phyloP scores from a whole-genome alignment of 2,329 filamentous ascomycete species.

The Bertia moriformis region DNA sequence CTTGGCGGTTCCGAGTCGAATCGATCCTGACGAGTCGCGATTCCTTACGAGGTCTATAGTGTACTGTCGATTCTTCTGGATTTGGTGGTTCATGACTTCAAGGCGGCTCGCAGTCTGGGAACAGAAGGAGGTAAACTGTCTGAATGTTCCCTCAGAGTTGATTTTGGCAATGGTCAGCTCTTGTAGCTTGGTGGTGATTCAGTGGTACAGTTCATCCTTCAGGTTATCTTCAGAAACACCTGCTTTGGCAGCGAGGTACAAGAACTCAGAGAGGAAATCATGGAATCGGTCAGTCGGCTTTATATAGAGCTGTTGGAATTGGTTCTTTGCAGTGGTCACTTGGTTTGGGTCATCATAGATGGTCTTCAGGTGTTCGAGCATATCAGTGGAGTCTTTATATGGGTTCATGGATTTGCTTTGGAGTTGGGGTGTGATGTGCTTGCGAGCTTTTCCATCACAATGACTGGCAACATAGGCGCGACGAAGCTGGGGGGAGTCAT shows the following conservation, averaged over 20 bases:
- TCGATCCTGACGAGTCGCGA: too few species aligned
- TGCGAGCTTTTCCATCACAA: neutral
- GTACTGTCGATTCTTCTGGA: neutral
- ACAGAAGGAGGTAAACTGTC: neutral
- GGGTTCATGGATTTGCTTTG: neutral
- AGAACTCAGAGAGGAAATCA: neutral
- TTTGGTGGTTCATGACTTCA: neutral
- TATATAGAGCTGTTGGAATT: neutral
- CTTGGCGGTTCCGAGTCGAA: too few species aligned
- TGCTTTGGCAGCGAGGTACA: neutral
- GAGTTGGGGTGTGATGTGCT: neutral
- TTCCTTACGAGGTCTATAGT: too few species aligned
- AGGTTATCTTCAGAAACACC: neutral
- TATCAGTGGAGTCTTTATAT: neutral
- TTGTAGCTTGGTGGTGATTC: neutral
- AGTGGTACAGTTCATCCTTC: neutral
- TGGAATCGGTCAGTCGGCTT: neutral
- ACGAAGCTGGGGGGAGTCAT: neutral
- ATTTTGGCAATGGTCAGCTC: neutral
- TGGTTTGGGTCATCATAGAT: neutral
- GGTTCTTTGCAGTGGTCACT: neutral
- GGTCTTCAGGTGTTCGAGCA: neutral
- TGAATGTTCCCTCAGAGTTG: neutral
- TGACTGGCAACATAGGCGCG: slow-evolving; percentile 2
- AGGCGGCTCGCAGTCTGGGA: too few species aligned